Base-by-base conservation (phyloP, 768 basidiomycete species). In the Mrakia blollopis region DNA sequence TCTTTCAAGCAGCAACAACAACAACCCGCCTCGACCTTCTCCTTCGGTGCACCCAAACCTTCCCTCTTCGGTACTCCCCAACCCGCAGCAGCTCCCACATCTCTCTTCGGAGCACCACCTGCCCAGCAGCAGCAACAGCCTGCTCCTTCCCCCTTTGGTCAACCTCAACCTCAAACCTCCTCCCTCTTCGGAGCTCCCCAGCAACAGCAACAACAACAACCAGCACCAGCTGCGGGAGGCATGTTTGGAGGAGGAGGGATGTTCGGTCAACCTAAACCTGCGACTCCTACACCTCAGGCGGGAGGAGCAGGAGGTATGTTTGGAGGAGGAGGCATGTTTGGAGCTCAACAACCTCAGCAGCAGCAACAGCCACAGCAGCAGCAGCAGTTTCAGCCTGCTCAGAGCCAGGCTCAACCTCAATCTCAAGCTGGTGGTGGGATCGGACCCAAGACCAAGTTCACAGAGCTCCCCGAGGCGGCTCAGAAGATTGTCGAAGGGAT, bases 401-500 rank as follows among this genome's bases (percentile, higher is more conserved):
- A 72, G 62, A 65, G 54, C 50, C 70, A 57, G 39, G 73, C 74
- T 35, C 67, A 71, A 52, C 73, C 69, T n/a, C 77, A 2, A 37
- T 7, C 47, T 11, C 47, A 50, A 21, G 47, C 16, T 50, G 47
- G 47, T 4, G 52, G 41, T 30, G 75, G 67, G 28, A 71, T 78
- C 21, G 65, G 65, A 68, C 50, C 65, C 18, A 78, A 74, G 69
- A 62, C 77, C 23, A 74, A 73, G 69, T 75, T 74, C 37, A 73
- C 57, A 32, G 77, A 78, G 11, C 73, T 78, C n/a, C 77, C 77
- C 3, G 77, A 73, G 57, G 67, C 39, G 8, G 73, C 54, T n/a
- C 77, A 78, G 69, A 78, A 73, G 60, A 47, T 78, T 11, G 65
- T 78, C 18, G 77, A 78, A 44, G 68, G 69, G 10, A 78, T 78